Evolutionary conservation across 1,284 basidiomycete species (phyloP).

Genomic region (Irpex sp.): DNA sequence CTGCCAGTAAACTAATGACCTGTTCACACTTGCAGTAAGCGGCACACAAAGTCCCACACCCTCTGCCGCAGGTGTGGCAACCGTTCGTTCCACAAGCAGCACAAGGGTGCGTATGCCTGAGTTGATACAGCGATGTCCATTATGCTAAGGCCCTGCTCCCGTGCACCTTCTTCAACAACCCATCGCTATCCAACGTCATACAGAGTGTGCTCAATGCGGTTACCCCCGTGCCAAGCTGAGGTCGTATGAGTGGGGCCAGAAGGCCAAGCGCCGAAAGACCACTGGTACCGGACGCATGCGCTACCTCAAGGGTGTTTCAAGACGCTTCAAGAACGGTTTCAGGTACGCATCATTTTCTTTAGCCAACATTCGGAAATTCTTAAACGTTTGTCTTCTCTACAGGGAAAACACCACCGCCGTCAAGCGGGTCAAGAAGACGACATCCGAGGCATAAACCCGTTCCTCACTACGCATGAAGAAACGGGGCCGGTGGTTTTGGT

Average conservation of each 20-base stretch:
- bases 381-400: conserved; percentile 16
- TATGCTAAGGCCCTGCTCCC: neutral
- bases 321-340: conserved; percentile 98
- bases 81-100: conserved; percentile 94
- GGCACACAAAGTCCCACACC: conserved; percentile 98
- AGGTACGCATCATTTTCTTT: conserved; percentile 46
- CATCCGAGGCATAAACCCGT: conserved; percentile 26
- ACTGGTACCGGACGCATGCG: conserved; percentile 97
- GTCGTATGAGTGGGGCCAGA: conserved; percentile 97
- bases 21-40: conserved; percentile 62
- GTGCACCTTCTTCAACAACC: neutral
- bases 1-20: conserved; percentile 1
- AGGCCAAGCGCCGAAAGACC: conserved; percentile 99
- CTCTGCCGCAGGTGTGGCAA: conserved; percentile 93
- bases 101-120: conserved; percentile 73
- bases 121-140: neutral
- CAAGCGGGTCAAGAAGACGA: conserved; percentile 48
- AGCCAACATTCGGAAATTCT: too few relatives aligned
- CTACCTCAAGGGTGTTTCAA: conserved; percentile 88
- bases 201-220: conserved; percentile 94
- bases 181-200: neutral
- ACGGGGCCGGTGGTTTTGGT: conserved; percentile 12
- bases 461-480: conserved; percentile 14
- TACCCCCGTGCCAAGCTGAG: conserved; percentile 95
- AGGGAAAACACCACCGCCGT: conserved; percentile 81